Evolutionary conservation across 352 stramenopile genomes (phyloP), one percentile per base, ranked within the genome.

Genomic region (Globisporangium paroecandrum): DNA sequence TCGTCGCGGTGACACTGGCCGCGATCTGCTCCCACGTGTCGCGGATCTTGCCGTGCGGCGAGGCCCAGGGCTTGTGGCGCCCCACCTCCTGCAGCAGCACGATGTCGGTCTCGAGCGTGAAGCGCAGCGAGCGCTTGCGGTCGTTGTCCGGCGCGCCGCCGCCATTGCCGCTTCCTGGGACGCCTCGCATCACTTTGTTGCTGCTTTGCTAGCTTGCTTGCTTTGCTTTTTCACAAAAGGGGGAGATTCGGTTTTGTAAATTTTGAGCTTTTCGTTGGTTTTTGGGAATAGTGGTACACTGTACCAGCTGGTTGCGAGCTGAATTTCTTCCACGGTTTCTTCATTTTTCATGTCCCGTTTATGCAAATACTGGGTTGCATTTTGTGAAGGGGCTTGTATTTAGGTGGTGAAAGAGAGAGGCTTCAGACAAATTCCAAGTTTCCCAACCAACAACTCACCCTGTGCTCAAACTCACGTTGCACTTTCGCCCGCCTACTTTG

Each of bases 11-110:
- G 38, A 68, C 63, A 6, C 54, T 54, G 12, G 36, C 36, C 9
- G 63, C 63, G 41, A 68, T 68, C 63, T 68, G 63, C 54, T 68
- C 54, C 63, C 63, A 68, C 24, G 63, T 68, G 25, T 68, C 63
- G 38, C 63, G 63, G 38, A 68, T 68, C 38, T 62, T 68, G 22
- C 63, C 63, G n/a, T 68, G 63, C 3, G 63, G 63, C 27, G 63
- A 68, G 4, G 63, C 36, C 63, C 63, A 68, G 10, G 63, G 63
- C 27, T 60, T 53, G 54, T 22, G 63, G 1, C 18, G 38, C 20
- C 57, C 49, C 54, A 68, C 63, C 41, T 68, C 63, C 10, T 60
- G 63, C 20, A 68, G 63, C 63, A 68, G 38, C 25, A 68, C 54
- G 54, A 68, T 62, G 54, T 68, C 63, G 2, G 54, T 68, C 54